Evolutionary conservation across 768 basidiomycete species (phyloP), one percentile per base, ranked within the genome.

Genomic region (Boletus tomentosulus): DNA sequence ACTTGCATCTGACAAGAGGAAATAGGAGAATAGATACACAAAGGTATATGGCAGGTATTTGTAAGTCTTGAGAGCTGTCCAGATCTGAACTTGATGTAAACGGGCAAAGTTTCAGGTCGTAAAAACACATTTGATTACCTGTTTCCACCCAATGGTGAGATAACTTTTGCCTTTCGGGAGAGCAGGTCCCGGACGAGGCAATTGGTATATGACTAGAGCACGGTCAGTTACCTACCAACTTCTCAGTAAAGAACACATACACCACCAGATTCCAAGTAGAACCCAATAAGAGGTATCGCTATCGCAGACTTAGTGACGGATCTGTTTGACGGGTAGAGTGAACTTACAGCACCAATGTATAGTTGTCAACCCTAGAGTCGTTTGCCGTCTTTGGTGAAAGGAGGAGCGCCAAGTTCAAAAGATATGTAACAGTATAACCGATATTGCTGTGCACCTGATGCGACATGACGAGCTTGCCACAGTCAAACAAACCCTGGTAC

Each of bases 191-290:
- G 88, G 85, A 6, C 92, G 83, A 16, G 85, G 87, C 63, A 88
- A 80, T 65, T 94, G 92, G 66, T 83, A 92, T 48, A 92, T 79
- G 60, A 93, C 89, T 91, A 49, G 19, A 43, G 0, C 45, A 19
- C 1, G 2, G 22, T 48, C 43, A 55, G 35, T 24, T 31, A 16
- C 22, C 0, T 24, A 3, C 10, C 6, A 41, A 50, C 28, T 8
- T 33, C 10, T 30, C 16, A 11, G 30, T 8, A 8, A 34, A 3
- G 25, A 38, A 41, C 1, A 70, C 86, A 46, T 71, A 90, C 89
- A 91, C 92, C 92, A 95, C 84, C 91, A 93, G 43, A 92, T 83
- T 8, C 90, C 91, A 9, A 78, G 75, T 1, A 92, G 43, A 10
- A 94, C 86, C 89, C 87, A 86, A 58, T 90, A 89, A 0, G 74